These are phyloP conservation scores for Plectosphaerella sp. DNA, from an alignment of 2,329 filamentous ascomycete species.

Conservation along the genomic window DNA sequence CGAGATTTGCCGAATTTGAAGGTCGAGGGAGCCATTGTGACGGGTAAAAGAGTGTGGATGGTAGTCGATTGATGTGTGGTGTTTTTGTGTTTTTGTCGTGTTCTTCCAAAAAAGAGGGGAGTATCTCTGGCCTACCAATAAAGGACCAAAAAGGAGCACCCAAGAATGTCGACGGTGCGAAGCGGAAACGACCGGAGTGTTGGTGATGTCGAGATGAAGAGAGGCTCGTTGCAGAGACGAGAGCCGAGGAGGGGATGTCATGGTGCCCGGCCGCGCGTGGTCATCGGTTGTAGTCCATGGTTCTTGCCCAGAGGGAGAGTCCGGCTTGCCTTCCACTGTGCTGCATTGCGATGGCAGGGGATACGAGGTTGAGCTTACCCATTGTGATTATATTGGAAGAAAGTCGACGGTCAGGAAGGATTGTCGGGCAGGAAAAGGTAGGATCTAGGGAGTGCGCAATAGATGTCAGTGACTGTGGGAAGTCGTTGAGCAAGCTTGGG, in stretches of 20 bases:
- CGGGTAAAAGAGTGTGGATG: slow-evolving; percentile 22
- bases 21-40: slow-evolving; percentile 35
- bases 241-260: background rate
- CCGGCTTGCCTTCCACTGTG: slow-evolving; percentile 12
- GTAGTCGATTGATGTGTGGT: slow-evolving; percentile 11
- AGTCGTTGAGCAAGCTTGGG: background rate
- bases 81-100: slow-evolving; percentile 12
- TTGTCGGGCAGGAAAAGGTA: slow-evolving; percentile 16
- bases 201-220: slow-evolving; percentile 16
- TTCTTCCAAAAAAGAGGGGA: slow-evolving; percentile 18
- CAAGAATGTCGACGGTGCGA: slow-evolving; percentile 28
- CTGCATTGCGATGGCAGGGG: slow-evolving; percentile 11
- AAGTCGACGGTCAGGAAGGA: slow-evolving; percentile 18
- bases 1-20: slow-evolving; percentile 38
- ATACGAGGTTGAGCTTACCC: slow-evolving; percentile 37
- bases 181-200: slow-evolving; percentile 13
- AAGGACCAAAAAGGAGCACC: slow-evolving; percentile 28
- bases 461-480: slow-evolving; percentile 17
- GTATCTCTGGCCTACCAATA: slow-evolving; percentile 23
- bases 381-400: slow-evolving; percentile 31
- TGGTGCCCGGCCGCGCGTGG: background rate
- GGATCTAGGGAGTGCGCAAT: slow-evolving; percentile 15
- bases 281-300: slow-evolving; percentile 6
- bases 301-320: slow-evolving; percentile 3
- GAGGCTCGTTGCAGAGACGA: background rate